Base-by-base conservation (phyloP, 2,329 filamentous ascomycete species). In the Cordyceps farinosa region DNA sequence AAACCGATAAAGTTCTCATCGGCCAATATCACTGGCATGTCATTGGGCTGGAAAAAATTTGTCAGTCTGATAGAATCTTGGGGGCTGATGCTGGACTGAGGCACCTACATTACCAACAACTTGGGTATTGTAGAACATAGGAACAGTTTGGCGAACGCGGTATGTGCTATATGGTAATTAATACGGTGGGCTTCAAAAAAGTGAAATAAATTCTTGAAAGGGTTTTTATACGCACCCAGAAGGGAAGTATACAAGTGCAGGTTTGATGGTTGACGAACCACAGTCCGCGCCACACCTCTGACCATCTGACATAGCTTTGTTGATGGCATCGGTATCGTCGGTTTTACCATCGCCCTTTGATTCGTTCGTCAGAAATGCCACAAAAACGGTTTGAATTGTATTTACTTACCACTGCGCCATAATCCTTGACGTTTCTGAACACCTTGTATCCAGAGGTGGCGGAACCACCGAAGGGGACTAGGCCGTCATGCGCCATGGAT, bases 1-100 rank as follows among this genome's bases (percentile, higher is more conserved):
- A 86, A 74, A 29, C 81, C 82, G 2, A 73, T 71, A 70, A 87
- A 87, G 65, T 77, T 76, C 8, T 78, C 55, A 8, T 78, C 77
- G 3, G 82, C 84, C 65, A 82, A 80, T 36, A 88, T 75, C 2
- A 79, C 79, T 2, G 85, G 84, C 30, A 82, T 72, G 56, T 80
- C 79, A 65, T 81, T 84, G 4, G 85, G 81, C 38, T 66, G 44
- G 9, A 54, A 56, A 3, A 5, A 10, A 9, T 22, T 56, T 30
- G 22, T 57, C 22, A 57, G 30, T n/a, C 17, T 55, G 10, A 56
- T 30, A 32, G 27, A 30, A n/a, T 32, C 17, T 57, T 56, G 13
- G 15, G 29, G 32, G 48, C 17, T 17, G 29, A 34, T 36, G 48
- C 22, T n/a, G 42, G 11, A 36, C 7, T 15, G 7, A 57, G 3